Evolutionary conservation across 2,329 filamentous ascomycete species (phyloP).

Genomic region (Laburnicola sp.): DNA sequence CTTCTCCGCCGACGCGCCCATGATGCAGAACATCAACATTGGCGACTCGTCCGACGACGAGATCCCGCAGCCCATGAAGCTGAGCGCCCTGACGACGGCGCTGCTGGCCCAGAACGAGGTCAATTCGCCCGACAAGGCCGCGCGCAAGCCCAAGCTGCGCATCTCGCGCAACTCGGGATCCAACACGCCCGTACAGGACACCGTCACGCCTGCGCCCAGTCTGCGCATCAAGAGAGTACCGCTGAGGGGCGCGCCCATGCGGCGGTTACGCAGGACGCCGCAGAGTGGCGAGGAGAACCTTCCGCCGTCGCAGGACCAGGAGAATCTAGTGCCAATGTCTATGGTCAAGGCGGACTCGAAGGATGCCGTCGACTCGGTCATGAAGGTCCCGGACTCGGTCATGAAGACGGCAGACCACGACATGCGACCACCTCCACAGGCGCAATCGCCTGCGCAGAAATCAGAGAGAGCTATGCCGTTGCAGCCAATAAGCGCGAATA

Average conservation of each 20-base stretch:
- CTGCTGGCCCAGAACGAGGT: slow-evolving; percentile 62
- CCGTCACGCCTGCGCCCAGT: slow-evolving; percentile 47
- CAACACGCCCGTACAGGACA: slow-evolving; percentile 46
- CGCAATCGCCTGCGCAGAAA: slow-evolving; percentile 39
- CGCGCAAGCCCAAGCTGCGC: slow-evolving; percentile 42
- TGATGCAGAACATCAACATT: slow-evolving; percentile 56
- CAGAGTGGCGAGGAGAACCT: slow-evolving; percentile 44
- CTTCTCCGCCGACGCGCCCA: slow-evolving; percentile 50
- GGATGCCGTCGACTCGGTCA: slow-evolving; percentile 33
- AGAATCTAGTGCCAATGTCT: slow-evolving; percentile 66
- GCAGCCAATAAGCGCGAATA: slow-evolving; percentile 64
- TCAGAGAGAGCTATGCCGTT: slow-evolving; percentile 54
- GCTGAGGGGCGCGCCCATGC: slow-evolving; percentile 46
- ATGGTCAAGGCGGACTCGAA: slow-evolving; percentile 32
- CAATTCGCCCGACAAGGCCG: slow-evolving; percentile 41
- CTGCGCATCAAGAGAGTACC: slow-evolving; percentile 45
- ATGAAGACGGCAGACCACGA: slow-evolving; percentile 40
- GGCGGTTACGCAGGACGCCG: slow-evolving; percentile 44
- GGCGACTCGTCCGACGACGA: slow-evolving; percentile 95
- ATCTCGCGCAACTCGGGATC: slow-evolving; percentile 44
- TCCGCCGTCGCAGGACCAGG: slow-evolving; percentile 68
- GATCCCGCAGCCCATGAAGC: slow-evolving; percentile 82
- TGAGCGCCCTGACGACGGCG: slow-evolving; percentile 89
- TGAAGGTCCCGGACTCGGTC: slow-evolving; percentile 38
- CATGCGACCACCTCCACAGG: slow-evolving; percentile 24